Percentiles rank a stretch among this genome's conserved stretches.
These are phyloP conservation scores for Enterospora canceri DNA, from an alignment of 371 early-diverging fungal genomes.

Conservation along the genomic window DNA sequence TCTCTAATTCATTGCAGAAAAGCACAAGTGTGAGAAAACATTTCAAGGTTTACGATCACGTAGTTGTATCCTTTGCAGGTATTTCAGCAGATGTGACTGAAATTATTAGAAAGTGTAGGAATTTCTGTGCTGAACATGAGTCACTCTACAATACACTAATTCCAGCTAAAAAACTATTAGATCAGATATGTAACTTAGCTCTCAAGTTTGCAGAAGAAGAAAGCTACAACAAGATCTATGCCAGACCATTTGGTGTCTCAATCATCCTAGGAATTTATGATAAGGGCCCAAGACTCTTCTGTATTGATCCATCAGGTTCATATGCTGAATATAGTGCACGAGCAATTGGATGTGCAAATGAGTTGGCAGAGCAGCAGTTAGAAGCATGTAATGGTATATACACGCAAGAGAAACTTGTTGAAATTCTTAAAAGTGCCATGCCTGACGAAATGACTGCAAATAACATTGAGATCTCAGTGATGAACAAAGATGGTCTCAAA, in stretches of 20 bases:
- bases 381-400: too few species aligned
- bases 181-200: slow-evolving; percentile 44
- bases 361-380: slow-evolving; percentile 89
- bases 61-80: slow-evolving; percentile 50
- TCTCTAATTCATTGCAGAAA: slow-evolving; percentile 47
- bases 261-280: slow-evolving; percentile 87
- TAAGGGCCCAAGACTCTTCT: slow-evolving; percentile 86
- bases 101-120: slow-evolving; percentile 46
- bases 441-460: too few species aligned
- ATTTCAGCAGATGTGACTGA: slow-evolving; percentile 54
- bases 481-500: too few species aligned
- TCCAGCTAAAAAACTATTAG: slow-evolving; percentile 43
- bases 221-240: slow-evolving; percentile 48
- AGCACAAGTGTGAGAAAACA: slow-evolving; percentile 52
- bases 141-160: slow-evolving; percentile 47
- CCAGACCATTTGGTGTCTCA: slow-evolving; percentile 91
- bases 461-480: too few species aligned
- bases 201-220: slow-evolving; percentile 56
- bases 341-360: slow-evolving; percentile 91
- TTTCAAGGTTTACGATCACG: slow-evolving; percentile 50
- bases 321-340: slow-evolving; percentile 76
- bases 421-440: too few species aligned
- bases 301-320: slow-evolving; percentile 85
- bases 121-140: slow-evolving; percentile 43
- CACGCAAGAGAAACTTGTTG: too few species aligned